Conservation (phyloP, 2,329 filamentous ascomycete genomes). For the Talaromyces sp. region DNA sequence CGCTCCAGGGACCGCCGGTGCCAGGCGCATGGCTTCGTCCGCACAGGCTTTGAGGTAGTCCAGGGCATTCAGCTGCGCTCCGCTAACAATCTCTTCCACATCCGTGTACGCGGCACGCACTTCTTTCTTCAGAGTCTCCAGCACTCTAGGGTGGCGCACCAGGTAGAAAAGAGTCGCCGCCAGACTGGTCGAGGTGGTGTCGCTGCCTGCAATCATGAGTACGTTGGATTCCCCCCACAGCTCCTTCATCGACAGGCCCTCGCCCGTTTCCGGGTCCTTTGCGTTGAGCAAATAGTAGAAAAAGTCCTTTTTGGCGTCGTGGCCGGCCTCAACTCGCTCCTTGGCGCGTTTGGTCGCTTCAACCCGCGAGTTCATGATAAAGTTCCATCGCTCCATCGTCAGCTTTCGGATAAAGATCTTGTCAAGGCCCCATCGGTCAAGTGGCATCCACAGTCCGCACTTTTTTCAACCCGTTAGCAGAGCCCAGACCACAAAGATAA, state of each 20-base stretch:
- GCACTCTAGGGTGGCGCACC: conserved; percentile 24
- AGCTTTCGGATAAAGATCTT: conserved; percentile 62
- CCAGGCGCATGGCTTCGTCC: conserved; percentile 37
- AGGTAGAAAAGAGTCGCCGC: conserved; percentile 38
- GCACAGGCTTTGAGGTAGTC: conserved; percentile 37
- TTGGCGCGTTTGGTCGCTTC: conserved; percentile 63
- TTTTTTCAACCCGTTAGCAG: conserved; percentile 22
- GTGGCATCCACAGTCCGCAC: conserved; percentile 66
- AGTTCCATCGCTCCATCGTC: conserved; percentile 60
- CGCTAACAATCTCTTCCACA: conserved; percentile 33
- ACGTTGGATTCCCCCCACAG: conserved; percentile 67
- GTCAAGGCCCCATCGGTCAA: conserved; percentile 61
- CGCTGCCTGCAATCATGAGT: conserved; percentile 65
- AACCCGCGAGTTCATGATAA: conserved; percentile 64
- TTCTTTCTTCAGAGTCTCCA: conserved; percentile 29
- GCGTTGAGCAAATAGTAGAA: conserved; percentile 70
- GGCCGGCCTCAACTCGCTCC: conserved; percentile 50
- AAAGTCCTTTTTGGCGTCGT: conserved; percentile 65
- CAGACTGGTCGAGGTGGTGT: conserved; percentile 63
- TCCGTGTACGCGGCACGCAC: conserved; percentile 29
- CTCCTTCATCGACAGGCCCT: conserved; percentile 59
- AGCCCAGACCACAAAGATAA: background rate
- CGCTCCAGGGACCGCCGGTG: conserved; percentile 33
- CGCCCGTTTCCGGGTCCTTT: conserved; percentile 63
- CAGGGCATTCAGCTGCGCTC: conserved; percentile 28